Evolutionary conservation across 441 rosid genomes (phyloP), one percentile per base, ranked within the genome.

Genomic region (Rhodomyrtus psidioides): DNA sequence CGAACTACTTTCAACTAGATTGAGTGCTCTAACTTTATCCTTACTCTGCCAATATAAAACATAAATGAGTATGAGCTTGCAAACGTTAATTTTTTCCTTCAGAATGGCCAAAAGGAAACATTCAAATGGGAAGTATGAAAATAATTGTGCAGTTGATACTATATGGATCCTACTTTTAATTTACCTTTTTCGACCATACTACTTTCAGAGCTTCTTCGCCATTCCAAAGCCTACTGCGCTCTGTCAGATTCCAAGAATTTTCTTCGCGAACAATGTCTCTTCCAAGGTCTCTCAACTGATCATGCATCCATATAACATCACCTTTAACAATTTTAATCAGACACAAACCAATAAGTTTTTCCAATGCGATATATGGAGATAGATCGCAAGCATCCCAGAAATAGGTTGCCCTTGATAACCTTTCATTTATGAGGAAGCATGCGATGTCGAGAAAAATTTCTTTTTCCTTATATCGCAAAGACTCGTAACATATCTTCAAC

Each of bases 221-320:
- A 57, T 57, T 26, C 62, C 62, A 57, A 15, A 12, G 12, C 30
- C 62, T 5, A 57, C 1, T 12, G 2, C 3, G 8, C 30, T 7
- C 1, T 0, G 4, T 26, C 13, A 26, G 4, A 57, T 57, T 26
- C 0, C 0, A 0, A 0, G 62, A 12, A 26, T 30, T 26, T 57
- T 57, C 62, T 26, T 57, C 16, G 15, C 7, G 16, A 1, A 57
- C 7, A 1, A 57, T n/a, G n/a, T n/a, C n/a, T n/a, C n/a, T n/a
- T n/a, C n/a, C n/a, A n/a, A n/a, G n/a, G n/a, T n/a, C n/a, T 57
- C 7, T 57, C 7, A 26, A 3, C 15, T 57, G 28, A 57, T 57
- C 62, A 26, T 57, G 62, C 28, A 57, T 57, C 62, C 62, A 57
- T 26, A 57, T 26, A 57, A 0, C 1, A 57, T 57, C 62, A 46